A percentile compares a stretch with the other conserved stretches of the same genome.
Evolutionary conservation across 108 stramenopile species (phyloP).

Genomic region (Nitzschia palea): DNA sequence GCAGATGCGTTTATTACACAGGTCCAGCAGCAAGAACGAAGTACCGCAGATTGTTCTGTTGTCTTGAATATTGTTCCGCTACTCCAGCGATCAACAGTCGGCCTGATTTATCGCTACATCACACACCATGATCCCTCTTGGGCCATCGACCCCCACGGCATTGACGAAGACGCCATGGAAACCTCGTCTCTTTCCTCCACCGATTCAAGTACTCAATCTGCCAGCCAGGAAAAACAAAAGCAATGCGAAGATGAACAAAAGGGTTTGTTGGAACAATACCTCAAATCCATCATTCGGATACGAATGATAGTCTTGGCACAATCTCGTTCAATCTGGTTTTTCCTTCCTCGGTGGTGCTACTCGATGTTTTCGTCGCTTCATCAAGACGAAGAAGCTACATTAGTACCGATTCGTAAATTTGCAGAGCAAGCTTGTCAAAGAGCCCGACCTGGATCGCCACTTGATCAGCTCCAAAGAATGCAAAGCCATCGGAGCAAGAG

Average conservation of each 20-base stretch:
- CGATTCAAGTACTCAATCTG: not conserved
- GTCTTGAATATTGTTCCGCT: constrained; percentile 67
- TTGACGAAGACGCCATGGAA: constrained; percentile 9
- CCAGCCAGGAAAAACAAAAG: not conserved
- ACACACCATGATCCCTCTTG: constrained; percentile 53
- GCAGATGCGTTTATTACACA: constrained; percentile 49
- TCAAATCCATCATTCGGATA: constrained; percentile 82
- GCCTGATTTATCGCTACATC: constrained; percentile 79
- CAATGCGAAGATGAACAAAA: not conserved
- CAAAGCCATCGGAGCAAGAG: constrained; percentile 31
- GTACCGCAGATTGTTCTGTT: not conserved
- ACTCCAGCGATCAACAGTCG: constrained; percentile 72
- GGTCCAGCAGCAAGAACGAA: constrained; percentile 4
- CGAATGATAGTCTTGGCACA: constrained; percentile 91
- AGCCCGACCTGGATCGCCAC: constrained; percentile 64
- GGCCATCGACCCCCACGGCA: not conserved
- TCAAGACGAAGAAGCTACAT: constrained; percentile 72
- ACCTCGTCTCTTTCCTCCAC: constrained; percentile 4
- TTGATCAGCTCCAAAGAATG: constrained; percentile 40
- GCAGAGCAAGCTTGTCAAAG: constrained; percentile 61
- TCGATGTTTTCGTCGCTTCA: constrained; percentile 75
- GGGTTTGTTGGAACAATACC: constrained; percentile 50
- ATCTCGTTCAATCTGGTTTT: constrained; percentile 89
- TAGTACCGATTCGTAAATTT: constrained; percentile 81
- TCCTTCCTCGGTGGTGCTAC: constrained; percentile 86